Evolutionary conservation across 2,329 filamentous ascomycete species (phyloP).

Genomic region (Colletotrichum cuscutae): DNA sequence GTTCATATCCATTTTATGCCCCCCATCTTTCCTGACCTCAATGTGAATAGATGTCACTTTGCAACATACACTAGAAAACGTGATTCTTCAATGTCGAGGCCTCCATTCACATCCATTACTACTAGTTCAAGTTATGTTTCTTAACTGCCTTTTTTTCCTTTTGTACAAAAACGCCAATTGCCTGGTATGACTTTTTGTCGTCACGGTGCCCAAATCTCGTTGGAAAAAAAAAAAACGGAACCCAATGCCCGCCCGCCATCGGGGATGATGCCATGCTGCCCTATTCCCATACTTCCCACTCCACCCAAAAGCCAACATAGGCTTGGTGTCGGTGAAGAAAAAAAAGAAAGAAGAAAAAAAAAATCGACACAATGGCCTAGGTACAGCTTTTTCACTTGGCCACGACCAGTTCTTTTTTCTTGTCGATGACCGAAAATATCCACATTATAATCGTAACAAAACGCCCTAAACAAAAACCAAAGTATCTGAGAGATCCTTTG

Average conservation of each 20-base stretch:
- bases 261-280: background rate
- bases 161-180: background rate
- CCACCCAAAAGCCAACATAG: background rate
- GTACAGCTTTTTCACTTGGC: background rate
- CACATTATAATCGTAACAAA: constrained; percentile 22
- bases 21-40: background rate
- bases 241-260: background rate
- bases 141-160: background rate
- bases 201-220: background rate
- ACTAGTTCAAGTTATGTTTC: background rate
- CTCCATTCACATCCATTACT: background rate
- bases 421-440: constrained; percentile 14
- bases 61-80: background rate
- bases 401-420: background rate
- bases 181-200: background rate
- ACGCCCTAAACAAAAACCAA: background rate
- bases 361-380: background rate
- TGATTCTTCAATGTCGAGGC: background rate
- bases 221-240: background rate
- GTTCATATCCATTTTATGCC: background rate
- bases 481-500: background rate
- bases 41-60: background rate
- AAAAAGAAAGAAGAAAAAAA: background rate
- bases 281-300: no score
- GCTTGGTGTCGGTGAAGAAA: no score